Base-by-base conservation (phyloP, 2,329 filamentous ascomycete species). In the Dactylellina haptotyla region DNA sequence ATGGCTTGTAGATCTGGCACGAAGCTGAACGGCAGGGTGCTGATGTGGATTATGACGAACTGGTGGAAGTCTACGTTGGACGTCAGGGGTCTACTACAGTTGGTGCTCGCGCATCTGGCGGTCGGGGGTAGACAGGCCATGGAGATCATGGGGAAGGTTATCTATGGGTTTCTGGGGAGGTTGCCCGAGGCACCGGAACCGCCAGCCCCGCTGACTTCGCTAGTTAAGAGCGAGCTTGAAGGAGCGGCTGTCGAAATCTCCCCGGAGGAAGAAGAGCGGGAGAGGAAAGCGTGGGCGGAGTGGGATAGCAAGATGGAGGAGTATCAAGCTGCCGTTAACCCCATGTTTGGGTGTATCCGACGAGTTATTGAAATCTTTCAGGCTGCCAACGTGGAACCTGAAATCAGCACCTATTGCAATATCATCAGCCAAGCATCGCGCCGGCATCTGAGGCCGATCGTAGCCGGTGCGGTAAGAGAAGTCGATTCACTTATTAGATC, bases 1-100 rank as follows among this genome's bases (percentile, higher is more conserved):
- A 78, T 85, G 61, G 82, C 83, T 4, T 85, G 83, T 71, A 82
- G 83, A 20, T 80, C 82, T 26, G 84, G 84, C 1, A 78, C 82
- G 26, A 80, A 78, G 34, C 25, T 72, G 45, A 77, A 78, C 1
- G 75, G 76, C 9, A 76, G 77, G 26, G 76, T 82, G 3, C 80
- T 72, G 30, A 45, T 58, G 43, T 65, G 20, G 18, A 9, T 65
- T 23, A 61, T 58, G 16, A 43, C 43, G 3, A 65, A 61, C 20
- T 72, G 59, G 58, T 79, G 8, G 75, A 74, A 8, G 58, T 78
- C 77, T 37, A 72, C 84, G 28, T 76, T 39, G 75, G 26, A 78
- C 66, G 53, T 34, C 2, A 59, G n/a, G n/a, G 67, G 59, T 1
- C 20, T 59, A 25, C 25, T 72, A 16, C 59, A 64, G 28, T 37